These are phyloP conservation scores for Mycosarcoma maydis DNA, from an alignment of 1,284 basidiomycete genomes.

Conservation along the genomic window DNA sequence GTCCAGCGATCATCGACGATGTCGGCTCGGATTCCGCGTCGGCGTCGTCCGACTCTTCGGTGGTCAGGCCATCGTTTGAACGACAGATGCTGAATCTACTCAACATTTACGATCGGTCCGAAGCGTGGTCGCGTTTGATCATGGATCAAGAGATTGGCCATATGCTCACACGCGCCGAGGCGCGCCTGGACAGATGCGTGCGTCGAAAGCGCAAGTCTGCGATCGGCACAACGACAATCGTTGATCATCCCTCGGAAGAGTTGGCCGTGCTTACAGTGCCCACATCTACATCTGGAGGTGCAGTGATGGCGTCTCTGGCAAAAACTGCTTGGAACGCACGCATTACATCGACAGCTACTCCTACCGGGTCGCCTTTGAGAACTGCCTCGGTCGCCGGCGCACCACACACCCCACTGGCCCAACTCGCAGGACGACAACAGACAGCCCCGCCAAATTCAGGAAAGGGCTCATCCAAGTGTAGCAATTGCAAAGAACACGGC, in stretches of 20 bases:
- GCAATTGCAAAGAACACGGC: conserved; percentile 47
- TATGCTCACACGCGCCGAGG: conserved; percentile 20
- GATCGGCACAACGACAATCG: not conserved
- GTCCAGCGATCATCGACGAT: conserved; percentile 4
- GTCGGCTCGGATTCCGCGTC: conserved; percentile 11
- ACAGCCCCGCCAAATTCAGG: conserved; percentile 25
- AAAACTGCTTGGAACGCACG: conserved; percentile 16
- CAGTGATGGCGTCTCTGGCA: conserved; percentile 8
- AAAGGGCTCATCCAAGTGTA: conserved; percentile 39
- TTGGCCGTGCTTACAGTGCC: not conserved
- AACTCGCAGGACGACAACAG: not conserved
- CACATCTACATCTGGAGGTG: not conserved
- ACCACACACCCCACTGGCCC: conserved; percentile 19
- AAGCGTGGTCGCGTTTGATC: conserved; percentile 8
- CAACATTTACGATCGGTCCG: conserved; percentile 28
- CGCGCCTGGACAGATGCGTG: conserved; percentile 8
- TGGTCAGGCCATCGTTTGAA: conserved; percentile 27
- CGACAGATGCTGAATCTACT: conserved; percentile 38
- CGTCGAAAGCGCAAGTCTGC: conserved; percentile 27
- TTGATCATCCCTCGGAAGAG: not conserved
- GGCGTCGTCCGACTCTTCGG: not conserved
- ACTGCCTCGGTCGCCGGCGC: not conserved
- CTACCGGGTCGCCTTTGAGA: conserved; percentile 10
- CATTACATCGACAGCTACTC: not conserved
- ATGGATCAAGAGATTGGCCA: conserved; percentile 33